phyloP scores from a whole-genome alignment of 345 rosid genomes.

The Chamaenerion angustifolium region DNA sequence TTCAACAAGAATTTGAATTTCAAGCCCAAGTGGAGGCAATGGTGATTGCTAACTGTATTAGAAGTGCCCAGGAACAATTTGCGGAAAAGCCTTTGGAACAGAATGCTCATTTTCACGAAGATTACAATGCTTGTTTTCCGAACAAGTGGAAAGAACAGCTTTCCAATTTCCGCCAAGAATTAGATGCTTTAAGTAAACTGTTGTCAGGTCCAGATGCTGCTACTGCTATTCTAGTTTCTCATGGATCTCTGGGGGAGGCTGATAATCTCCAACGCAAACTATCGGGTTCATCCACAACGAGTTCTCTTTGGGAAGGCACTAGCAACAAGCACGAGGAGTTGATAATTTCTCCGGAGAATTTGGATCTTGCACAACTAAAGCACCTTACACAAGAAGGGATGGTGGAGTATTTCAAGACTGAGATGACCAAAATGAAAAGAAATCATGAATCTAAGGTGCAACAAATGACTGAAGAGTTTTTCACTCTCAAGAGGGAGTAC shows the following conservation, averaged over 20 bases:
- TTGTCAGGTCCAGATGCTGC: slow-evolving; percentile 39
- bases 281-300: slow-evolving; percentile 27
- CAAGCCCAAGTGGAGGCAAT: slow-evolving; percentile 31
- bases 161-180: slow-evolving; percentile 50
- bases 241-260: slow-evolving; percentile 35
- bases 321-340: slow-evolving; percentile 57
- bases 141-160: slow-evolving; percentile 43
- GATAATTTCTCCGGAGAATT: slow-evolving; percentile 31
- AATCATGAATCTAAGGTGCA: slow-evolving; percentile 46
- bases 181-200: slow-evolving; percentile 43
- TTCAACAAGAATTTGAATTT: slow-evolving; percentile 46
- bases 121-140: slow-evolving; percentile 18
- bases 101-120: slow-evolving; percentile 18
- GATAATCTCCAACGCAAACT: slow-evolving; percentile 40
- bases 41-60: slow-evolving; percentile 30
- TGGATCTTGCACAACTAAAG: slow-evolving; percentile 26
- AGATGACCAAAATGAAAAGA: slow-evolving; percentile 80
- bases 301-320: slow-evolving; percentile 25
- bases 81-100: slow-evolving; percentile 32
- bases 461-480: slow-evolving; percentile 47
- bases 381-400: slow-evolving; percentile 33
- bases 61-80: slow-evolving; percentile 42
- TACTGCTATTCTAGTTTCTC: slow-evolving; percentile 29
- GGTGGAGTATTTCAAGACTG: slow-evolving; percentile 39
- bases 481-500: slow-evolving; percentile 42